Conservation (phyloP, 257 asterid genomes). For the Gentiana dahurica region DNA sequence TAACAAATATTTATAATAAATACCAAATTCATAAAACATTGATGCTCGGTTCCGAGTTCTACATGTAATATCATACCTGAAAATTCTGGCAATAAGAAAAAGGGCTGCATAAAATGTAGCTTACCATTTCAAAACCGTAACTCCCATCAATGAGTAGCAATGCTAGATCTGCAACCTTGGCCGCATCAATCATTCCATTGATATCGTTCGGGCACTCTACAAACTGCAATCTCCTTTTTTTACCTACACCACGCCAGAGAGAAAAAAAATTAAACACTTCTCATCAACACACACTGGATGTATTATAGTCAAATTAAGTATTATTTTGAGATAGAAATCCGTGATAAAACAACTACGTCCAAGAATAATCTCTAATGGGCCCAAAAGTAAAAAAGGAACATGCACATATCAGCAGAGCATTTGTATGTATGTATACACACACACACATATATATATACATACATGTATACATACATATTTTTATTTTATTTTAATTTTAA, state of each 20-base stretch:
- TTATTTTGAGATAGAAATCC: not conserved
- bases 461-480: too few relatives aligned
- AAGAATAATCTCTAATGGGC: too few relatives aligned
- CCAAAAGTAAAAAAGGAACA: not conserved
- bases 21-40: not conserved
- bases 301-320: too few relatives aligned
- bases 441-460: too few relatives aligned
- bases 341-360: too few relatives aligned
- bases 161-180: constrained; percentile 87
- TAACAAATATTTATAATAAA: not conserved
- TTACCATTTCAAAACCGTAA: constrained; percentile 99
- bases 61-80: not conserved
- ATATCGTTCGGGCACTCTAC: constrained; percentile 98
- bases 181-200: constrained; percentile 98
- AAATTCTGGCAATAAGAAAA: not conserved
- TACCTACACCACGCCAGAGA: constrained; percentile 41
- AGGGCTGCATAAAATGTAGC: constrained; percentile 6
- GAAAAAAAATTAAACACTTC: constrained; percentile 5
- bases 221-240: constrained; percentile 84
- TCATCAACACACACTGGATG: too few relatives aligned
- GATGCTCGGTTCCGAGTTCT: not conserved
- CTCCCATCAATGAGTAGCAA: constrained; percentile 94
- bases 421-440: too few relatives aligned
- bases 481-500: too few relatives aligned
- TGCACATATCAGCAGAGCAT: not conserved